Percentiles rank a stretch among this genome's conserved stretches.
phyloP scores from a whole-genome alignment of 1,284 basidiomycete genomes.

The Apiotrichum brassicae region DNA sequence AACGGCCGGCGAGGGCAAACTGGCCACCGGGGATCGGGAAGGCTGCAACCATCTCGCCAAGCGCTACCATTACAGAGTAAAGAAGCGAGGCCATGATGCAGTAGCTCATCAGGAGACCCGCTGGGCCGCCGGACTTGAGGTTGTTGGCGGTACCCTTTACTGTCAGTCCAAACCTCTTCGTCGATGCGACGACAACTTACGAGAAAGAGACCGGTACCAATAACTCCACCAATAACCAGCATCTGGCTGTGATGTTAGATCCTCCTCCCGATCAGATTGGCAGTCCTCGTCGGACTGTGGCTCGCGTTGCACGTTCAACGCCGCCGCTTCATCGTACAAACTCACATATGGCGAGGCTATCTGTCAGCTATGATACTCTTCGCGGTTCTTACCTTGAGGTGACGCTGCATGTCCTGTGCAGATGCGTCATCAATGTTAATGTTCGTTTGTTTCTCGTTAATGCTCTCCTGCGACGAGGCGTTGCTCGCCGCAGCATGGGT shows the following conservation, averaged over 20 bases:
- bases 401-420: constrained; percentile 6
- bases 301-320: too few relatives aligned
- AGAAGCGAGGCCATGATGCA: constrained; percentile 42
- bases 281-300: too few relatives aligned
- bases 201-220: constrained; percentile 10
- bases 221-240: constrained; percentile 29
- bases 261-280: too few relatives aligned
- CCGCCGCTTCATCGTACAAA: too few relatives aligned
- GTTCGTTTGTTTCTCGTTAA: neutral
- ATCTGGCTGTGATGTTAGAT: constrained; percentile 23
- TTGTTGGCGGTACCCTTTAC: constrained; percentile 22
- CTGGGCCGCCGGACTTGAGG: constrained; percentile 45
- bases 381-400: constrained; percentile 4
- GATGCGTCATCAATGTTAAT: neutral
- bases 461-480: neutral
- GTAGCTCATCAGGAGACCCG: constrained; percentile 22
- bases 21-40: constrained; percentile 59
- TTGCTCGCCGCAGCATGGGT: neutral
- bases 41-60: constrained; percentile 49
- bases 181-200: too few relatives aligned
- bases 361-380: neutral
- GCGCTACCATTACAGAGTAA: constrained; percentile 46
- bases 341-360: neutral
- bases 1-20: constrained; percentile 63
- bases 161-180: too few relatives aligned